Conservation (phyloP, 2,329 filamentous ascomycete species). For the Simplicillium aogashimaense region DNA sequence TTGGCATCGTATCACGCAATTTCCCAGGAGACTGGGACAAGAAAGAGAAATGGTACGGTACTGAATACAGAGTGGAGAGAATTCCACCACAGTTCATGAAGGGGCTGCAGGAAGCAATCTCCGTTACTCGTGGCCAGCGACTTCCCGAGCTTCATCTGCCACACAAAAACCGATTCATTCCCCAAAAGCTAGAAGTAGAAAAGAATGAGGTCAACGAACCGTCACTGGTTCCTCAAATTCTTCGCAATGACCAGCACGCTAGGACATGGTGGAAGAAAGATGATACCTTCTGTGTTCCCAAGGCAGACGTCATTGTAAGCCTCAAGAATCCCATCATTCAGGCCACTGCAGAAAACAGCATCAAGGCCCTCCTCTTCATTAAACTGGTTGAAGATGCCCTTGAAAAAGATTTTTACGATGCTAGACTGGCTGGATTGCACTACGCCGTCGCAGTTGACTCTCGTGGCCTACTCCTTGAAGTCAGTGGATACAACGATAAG, state of each 20-base stretch:
- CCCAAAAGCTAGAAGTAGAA: slow-evolving; percentile 84
- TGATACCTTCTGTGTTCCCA: slow-evolving; percentile 96
- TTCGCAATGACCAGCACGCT: slow-evolving; percentile 72
- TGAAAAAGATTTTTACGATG: slow-evolving; percentile 91
- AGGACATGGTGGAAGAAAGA: slow-evolving; percentile 98
- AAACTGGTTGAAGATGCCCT: slow-evolving; percentile 82
- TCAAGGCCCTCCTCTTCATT: slow-evolving; percentile 72
- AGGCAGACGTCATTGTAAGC: slow-evolving; percentile 76
- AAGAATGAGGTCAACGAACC: slow-evolving; percentile 81
- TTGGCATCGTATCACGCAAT: slow-evolving; percentile 73
- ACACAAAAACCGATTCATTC: slow-evolving; percentile 92
- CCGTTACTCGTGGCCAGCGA: slow-evolving; percentile 46
- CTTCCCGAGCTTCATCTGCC: slow-evolving; percentile 72
- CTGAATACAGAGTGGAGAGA: slow-evolving; percentile 77
- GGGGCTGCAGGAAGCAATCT: slow-evolving; percentile 56
- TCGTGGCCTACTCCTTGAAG: slow-evolving; percentile 65
- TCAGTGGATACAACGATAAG: slow-evolving; percentile 95
- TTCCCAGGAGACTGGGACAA: slow-evolving; percentile 76
- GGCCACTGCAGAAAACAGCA: slow-evolving; percentile 65
- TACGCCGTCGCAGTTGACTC: slow-evolving; percentile 69
- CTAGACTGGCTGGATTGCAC: slow-evolving; percentile 79
- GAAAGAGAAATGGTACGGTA: slow-evolving; percentile 97
- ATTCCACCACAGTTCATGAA: slow-evolving; percentile 67
- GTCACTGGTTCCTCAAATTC: slow-evolving; percentile 63
- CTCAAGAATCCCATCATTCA: slow-evolving; percentile 69